Conservation (phyloP, 2,329 filamentous ascomycete genomes). For the Lojkania enalia region DNA sequence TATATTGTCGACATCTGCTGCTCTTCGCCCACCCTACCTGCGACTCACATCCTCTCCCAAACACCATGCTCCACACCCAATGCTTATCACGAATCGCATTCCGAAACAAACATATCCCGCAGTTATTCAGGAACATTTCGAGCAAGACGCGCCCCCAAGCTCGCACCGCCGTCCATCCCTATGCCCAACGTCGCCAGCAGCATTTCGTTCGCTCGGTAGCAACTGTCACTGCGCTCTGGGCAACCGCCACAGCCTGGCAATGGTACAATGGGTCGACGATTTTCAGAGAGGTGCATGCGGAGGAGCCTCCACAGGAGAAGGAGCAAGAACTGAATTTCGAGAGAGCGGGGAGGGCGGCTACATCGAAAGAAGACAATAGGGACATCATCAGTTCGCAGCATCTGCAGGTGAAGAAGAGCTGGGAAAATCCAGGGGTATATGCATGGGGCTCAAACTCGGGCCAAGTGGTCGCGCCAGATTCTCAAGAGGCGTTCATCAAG, state of each 20-base stretch:
- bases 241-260: constrained; percentile 50
- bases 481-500: constrained; percentile 76
- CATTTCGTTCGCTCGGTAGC: constrained; percentile 51
- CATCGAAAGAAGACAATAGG: constrained; percentile 70
- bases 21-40: constrained; percentile 2
- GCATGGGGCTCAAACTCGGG: constrained; percentile 90
- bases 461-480: constrained; percentile 82
- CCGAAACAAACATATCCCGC: constrained; percentile 21
- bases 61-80: constrained; percentile 9
- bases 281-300: constrained; percentile 51
- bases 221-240: constrained; percentile 48
- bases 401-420: constrained; percentile 81
- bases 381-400: constrained; percentile 83
- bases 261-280: constrained; percentile 47
- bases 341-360: constrained; percentile 58
- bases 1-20: constrained; percentile 2
- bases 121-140: constrained; percentile 30
- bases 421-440: constrained; percentile 84
- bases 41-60: constrained; percentile 3
- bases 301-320: constrained; percentile 51
- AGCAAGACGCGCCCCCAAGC: constrained; percentile 25
- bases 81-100: neutral
- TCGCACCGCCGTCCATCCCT: constrained; percentile 37
- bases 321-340: constrained; percentile 68
- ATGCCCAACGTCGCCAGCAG: constrained; percentile 50